A percentile compares a stretch with the other conserved stretches of the same genome.
Conservation (phyloP, 345 rosid genomes). For the thale cress (Arabidopsis thaliana) region DNA sequence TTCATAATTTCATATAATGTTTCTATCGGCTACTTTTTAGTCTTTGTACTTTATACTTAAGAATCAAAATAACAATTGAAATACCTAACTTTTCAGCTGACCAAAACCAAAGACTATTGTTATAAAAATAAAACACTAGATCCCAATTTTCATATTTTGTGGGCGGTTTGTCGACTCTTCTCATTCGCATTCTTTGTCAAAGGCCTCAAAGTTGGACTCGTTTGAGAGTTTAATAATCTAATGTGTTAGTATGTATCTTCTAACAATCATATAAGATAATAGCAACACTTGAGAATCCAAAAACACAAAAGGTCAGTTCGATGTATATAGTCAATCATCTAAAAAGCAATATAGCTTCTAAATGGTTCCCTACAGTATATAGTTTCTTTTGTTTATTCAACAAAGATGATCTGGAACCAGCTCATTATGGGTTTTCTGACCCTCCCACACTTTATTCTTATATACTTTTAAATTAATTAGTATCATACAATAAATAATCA, state of each 20-base stretch:
- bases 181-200: conserved; percentile 27
- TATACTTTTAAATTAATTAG: neutral
- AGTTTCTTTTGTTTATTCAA: too few species aligned
- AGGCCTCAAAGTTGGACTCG: conserved; percentile 34
- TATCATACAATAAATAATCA: conserved; percentile 22
- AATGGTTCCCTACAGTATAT: too few species aligned
- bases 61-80: neutral
- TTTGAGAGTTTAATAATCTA: conserved; percentile 15
- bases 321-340: conserved; percentile 27
- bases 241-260: neutral
- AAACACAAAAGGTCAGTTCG: conserved; percentile 23
- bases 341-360: neutral
- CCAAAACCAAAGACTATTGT: conserved; percentile 5
- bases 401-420: too few species aligned
- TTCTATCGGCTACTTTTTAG: too few species aligned
- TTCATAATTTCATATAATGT: too few species aligned
- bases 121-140: conserved; percentile 27
- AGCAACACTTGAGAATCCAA: conserved; percentile 12
- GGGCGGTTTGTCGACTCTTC: conserved; percentile 38
- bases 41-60: too few species aligned
- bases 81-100: conserved; percentile 15
- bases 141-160: conserved; percentile 37
- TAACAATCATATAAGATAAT: conserved; percentile 9
- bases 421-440: conserved; percentile 19
- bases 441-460: neutral